Evolutionary conservation across 768 basidiomycete species (phyloP), one percentile per base, ranked within the genome.

Genomic region (Agaricus sinodeliciosus): DNA sequence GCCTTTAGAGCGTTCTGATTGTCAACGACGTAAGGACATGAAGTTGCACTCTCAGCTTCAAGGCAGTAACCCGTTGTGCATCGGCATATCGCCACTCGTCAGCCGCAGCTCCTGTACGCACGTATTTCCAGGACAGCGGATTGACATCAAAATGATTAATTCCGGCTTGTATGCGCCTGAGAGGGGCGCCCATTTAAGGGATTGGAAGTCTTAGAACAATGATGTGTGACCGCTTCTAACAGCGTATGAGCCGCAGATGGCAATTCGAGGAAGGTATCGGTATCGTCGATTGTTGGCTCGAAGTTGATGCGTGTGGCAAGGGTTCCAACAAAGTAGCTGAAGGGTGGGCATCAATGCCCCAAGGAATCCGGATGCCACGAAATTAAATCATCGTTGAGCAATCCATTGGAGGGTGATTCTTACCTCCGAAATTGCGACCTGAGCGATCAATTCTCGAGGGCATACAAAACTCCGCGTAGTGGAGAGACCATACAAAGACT

Each of bases 101-200:
- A 13, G 39, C 40, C 39, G 41, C 31, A 43, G 27, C 28, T 50
- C 12, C 41, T 50, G 31, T 31, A 26, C 42, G 41, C 28, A 19
- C 41, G 41, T 36, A 50, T 50, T 46, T 54, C 40, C 46, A 18
- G 31, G 26, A 9, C 19, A 11, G 39, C 47, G 27, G 39, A 42
- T 54, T 16, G 37, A 35, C 22, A 54, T 42, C 41, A 42, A n/a
- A 36, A 48, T 41, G 36, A 39, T 53, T 54, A 31, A 54, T 48
- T 48, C 39, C 45, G 52, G 52, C 52, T 31, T 48, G 40, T 54
- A 26, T 54, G 52, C 52, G 52, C 52, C 52, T 35, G 9, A 28
- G 44, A 39, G 35, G 52, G 45, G 46, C 52, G 52, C 45, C 52
- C 52, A 54, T 54, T 41, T 50, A 16, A 46, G 43, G 50, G 39